Evolutionary conservation across 2,329 filamentous ascomycete genomes (phyloP), one percentile per base, ranked within the genome.

Genomic region (Aspergillus fijiensis): DNA sequence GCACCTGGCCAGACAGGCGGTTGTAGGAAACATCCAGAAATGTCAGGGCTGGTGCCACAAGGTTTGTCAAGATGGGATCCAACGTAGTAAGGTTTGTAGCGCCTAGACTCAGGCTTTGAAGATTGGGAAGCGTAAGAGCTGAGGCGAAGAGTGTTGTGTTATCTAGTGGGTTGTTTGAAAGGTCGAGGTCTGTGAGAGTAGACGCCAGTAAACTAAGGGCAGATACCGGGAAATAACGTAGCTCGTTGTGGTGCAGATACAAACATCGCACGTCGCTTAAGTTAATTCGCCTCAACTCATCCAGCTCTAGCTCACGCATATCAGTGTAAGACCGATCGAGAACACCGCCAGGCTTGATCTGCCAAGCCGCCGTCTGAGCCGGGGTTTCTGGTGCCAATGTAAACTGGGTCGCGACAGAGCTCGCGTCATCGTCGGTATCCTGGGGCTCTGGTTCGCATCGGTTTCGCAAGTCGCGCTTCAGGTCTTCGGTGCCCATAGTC

Each of bases 1-100:
- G 91, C 0, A 97, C 80, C 0, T 84, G 53, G 5, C 84, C 83
- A 0, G 86, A 84, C 31, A 98, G 78, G n/a, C 89, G 87, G 72
- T 98, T 98, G 64, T 89, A 85, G 25, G 89, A 92, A 7, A 96
- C 82, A 70, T 98, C 91, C 1, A 97, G 81, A 66, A 89, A 89
- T 57, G 89, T 85, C 6, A 98, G 82, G 6, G 78, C 81, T 0
- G 92, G 92, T 0, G 93, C 92, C n/a, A 84, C 81, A 5, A 98
- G 82, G 64, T 86, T 80, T 5, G 80, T 76, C 3, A 86, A 82
- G 16, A 98, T 77, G 0, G 89, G 85, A 1, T 84, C 81, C 10
- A 97, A 77, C 3, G 86, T 86, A 0, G 85, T 87, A 61, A 97
- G 85, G 50, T 87, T 87, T 72, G 95, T 94, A 25, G 85, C 85